Percentiles rank a stretch among this genome's conserved stretches.
Conservation (phyloP, 495 filamentous ascomycete genomes). For the Aspergillus biplanus region DNA sequence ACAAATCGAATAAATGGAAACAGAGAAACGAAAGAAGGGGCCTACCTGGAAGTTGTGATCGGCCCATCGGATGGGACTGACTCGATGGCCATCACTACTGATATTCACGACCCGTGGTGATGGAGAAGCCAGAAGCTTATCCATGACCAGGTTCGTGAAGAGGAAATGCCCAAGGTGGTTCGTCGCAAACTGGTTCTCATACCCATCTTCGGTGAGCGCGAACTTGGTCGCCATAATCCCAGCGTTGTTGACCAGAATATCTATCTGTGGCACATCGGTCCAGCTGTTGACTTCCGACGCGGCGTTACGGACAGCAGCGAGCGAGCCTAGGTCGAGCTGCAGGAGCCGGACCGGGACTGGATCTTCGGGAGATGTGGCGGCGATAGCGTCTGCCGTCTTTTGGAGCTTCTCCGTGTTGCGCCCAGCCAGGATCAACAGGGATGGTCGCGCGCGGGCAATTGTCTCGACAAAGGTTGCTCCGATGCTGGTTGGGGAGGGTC, state of each 20-base stretch:
- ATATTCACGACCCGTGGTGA: conserved; percentile 33
- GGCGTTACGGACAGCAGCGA: conserved; percentile 49
- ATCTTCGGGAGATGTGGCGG: conserved; percentile 29
- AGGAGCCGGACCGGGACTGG: conserved; percentile 40
- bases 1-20: neutral
- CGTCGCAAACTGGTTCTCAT: conserved; percentile 59
- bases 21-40: neutral
- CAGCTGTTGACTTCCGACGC: conserved; percentile 50
- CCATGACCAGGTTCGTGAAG: conserved; percentile 59
- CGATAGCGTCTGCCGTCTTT: conserved; percentile 40
- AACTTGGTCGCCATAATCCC: conserved; percentile 60
- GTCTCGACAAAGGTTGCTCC: conserved; percentile 50
- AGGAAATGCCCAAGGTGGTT: conserved; percentile 64
- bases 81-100: conserved; percentile 41
- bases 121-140: conserved; percentile 38
- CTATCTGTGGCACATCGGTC: conserved; percentile 54
- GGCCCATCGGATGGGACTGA: conserved; percentile 48
- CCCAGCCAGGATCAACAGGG: conserved; percentile 57
- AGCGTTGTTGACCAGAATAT: conserved; percentile 74
- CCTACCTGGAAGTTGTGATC: conserved; percentile 57
- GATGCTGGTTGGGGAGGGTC: conserved; percentile 49
- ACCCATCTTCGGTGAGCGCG: conserved; percentile 38
- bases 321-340: conserved; percentile 46
- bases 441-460: conserved; percentile 53
- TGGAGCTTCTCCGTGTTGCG: conserved; percentile 47